Evolutionary conservation across 345 rosid genomes (phyloP), one percentile per base, ranked within the genome.

Genomic region (Punica granatum): DNA sequence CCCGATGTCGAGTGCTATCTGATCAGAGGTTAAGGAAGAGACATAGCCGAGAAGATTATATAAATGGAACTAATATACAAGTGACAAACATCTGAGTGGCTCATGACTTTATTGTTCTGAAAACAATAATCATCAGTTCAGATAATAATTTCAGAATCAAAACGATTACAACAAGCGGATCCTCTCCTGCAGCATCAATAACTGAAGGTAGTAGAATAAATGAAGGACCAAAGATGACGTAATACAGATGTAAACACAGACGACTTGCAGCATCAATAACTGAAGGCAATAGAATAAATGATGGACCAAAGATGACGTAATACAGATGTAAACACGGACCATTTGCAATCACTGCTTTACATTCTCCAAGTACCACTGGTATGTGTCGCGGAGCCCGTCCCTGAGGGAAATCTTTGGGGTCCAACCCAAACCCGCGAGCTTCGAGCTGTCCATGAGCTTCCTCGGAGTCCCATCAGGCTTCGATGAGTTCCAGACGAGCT

Each of bases 381-480:
- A 94, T 62, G 98, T 94, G 66, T 82, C 92, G 32, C 73, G 70
- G 53, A 94, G 95, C 1, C 99, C 99, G 66, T 88, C 98, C 72
- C 70, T 84, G 6, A 91, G 65, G 6, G 91, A 77, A 49, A 91
- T 37, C 83, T 89, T 89, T 0, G 99, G 86, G 1, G 62, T 70
- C 98, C 98, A 94, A 8, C 97, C 99, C 79, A 94, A 78, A 16
- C 74, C 80, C 0, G 86, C 82, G 0, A 91, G 85, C 86, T 84
- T 89, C 0, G 99, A 84, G 81, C 83, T 91, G 74, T 94, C 98
- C 98, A 94, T 94, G 65, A 94, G 82, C 81, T 94, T 94, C 84
- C 98, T 79, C 0, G 98, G 98, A 28, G 98, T 91, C 66, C 98
- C 99, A 41, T 94, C 99, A 0, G 96, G 99, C 75, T 94, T 94